Evolutionary conservation across 192 early-diverging fungal species (phyloP), one percentile per base, ranked within the genome.

Genomic region (Umbelopsis vinacea): DNA sequence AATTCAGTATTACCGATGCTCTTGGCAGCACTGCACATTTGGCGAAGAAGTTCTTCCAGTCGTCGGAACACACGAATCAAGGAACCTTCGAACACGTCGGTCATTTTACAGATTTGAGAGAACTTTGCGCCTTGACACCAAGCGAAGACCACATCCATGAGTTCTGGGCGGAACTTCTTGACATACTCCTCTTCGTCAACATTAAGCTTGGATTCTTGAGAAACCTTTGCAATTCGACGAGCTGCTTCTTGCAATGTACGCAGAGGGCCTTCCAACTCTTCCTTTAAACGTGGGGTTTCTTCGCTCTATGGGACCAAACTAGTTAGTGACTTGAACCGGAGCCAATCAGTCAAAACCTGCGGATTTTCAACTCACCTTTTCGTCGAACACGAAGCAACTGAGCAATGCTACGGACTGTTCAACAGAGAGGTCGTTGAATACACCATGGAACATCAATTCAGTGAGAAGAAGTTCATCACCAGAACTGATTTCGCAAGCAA

Each of bases 381-480:
- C 95, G 47, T 88, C 85, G 85, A 94, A 96, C 14, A 92, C 91
- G 85, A 99, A 97, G 77, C 96, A 97, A 60, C 92, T 93, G 54
- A 99, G 76, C 45, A 99, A 71, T 2, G 96, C 92, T 2, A 92
- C 94, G 0, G 85, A 86, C 71, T 96, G 94, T 70, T 98, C 96
- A 2, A 90, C 88, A 0, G 90, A 89, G 75, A 99, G 82, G 63
- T 98, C 96, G 71, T 96, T 97, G 81, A 99, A 98, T 6, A 95
- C 93, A 66, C 96, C 94, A 75, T 96, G 92, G 83, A 99, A 93
- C 37, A 99, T 93, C 89, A 99, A 90, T 86, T 99, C 97, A 0
- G 96, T 97, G 72, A 99, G 85, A 69, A 98, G 73, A 52, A 99
- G 82, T 82, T 97, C 96, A 82, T 98, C 96, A 12, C 96, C 97